Evolutionary conservation across 2,329 filamentous ascomycete genomes (phyloP).

Genomic region (Colletotrichum lindemuthianum): DNA sequence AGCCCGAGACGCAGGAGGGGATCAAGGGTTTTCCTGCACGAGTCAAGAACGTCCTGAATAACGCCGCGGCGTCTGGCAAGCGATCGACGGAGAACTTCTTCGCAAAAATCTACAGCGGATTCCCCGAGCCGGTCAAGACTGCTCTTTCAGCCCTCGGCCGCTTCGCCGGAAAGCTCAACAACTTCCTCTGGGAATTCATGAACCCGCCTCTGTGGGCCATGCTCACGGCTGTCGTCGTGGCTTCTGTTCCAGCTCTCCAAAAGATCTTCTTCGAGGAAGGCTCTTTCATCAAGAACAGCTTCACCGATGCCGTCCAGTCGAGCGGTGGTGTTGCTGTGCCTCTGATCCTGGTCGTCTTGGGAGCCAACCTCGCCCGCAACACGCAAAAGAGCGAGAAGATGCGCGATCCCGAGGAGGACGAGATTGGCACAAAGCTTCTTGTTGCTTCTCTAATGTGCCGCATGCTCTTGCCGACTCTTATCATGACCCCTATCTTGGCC

Average conservation of each 20-base stretch:
- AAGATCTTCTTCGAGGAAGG: constrained; percentile 87
- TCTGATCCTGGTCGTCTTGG: constrained; percentile 92
- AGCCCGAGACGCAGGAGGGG: constrained; percentile 52
- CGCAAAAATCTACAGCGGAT: constrained; percentile 44
- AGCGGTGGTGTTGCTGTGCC: constrained; percentile 93
- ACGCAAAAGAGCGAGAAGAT: constrained; percentile 76
- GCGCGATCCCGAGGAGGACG: constrained; percentile 75
- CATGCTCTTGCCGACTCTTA: constrained; percentile 89
- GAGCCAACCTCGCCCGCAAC: constrained; percentile 92
- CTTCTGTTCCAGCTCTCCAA: constrained; percentile 86
- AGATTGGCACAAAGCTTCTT: constrained; percentile 78
- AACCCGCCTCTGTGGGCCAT: constrained; percentile 98
- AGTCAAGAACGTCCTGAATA: constrained; percentile 46
- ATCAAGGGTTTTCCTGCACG: constrained; percentile 53
- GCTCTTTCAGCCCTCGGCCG: constrained; percentile 43
- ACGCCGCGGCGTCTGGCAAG: constrained; percentile 40
- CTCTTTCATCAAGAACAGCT: constrained; percentile 91
- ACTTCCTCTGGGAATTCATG: constrained; percentile 92
- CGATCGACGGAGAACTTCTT: constrained; percentile 39
- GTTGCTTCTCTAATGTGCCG: constrained; percentile 86
- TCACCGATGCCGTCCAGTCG: constrained; percentile 86
- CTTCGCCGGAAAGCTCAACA: constrained; percentile 59
- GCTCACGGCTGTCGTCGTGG: constrained; percentile 89
- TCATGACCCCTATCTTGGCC: constrained; percentile 93
- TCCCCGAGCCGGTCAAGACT: constrained; percentile 55